phyloP scores from a whole-genome alignment of 2,329 filamentous ascomycete species.

The Orbilia oligospora region DNA sequence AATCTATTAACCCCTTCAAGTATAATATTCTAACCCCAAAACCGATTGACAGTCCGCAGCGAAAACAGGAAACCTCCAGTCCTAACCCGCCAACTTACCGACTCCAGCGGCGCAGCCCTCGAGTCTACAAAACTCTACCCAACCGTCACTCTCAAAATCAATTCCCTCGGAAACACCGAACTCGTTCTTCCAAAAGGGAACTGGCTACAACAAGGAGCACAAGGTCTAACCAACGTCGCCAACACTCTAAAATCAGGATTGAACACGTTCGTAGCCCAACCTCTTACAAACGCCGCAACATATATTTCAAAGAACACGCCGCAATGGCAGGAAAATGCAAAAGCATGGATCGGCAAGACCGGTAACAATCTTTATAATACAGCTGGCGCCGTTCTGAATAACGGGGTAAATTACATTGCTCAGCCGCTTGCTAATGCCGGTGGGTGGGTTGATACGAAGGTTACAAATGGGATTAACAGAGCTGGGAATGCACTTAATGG shows the following conservation, averaged over 20 bases:
- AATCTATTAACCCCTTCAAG: neutral
- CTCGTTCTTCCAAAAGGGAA: constrained; percentile 32
- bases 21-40: neutral
- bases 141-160: constrained; percentile 31
- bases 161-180: constrained; percentile 36
- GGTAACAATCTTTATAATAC: neutral
- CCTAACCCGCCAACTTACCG: constrained; percentile 27
- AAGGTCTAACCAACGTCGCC: constrained; percentile 25
- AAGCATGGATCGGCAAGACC: neutral
- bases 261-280: constrained; percentile 5
- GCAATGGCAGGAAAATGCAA: constrained; percentile 1
- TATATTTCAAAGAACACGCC: neutral
- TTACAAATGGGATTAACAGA: constrained; percentile 8
- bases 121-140: constrained; percentile 8
- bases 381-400: constrained; percentile 1
- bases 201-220: constrained; percentile 37
- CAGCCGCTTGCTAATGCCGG: constrained; percentile 20
- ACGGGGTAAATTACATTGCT: constrained; percentile 8
- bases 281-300: constrained; percentile 17
- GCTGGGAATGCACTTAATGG: constrained; percentile 9
- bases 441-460: constrained; percentile 13
- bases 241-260: neutral
- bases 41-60: constrained; percentile 24
- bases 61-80: constrained; percentile 5
- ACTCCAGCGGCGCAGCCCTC: neutral